Evolutionary conservation across 306 rosid species (phyloP).

Genomic region (Myrica gale): DNA sequence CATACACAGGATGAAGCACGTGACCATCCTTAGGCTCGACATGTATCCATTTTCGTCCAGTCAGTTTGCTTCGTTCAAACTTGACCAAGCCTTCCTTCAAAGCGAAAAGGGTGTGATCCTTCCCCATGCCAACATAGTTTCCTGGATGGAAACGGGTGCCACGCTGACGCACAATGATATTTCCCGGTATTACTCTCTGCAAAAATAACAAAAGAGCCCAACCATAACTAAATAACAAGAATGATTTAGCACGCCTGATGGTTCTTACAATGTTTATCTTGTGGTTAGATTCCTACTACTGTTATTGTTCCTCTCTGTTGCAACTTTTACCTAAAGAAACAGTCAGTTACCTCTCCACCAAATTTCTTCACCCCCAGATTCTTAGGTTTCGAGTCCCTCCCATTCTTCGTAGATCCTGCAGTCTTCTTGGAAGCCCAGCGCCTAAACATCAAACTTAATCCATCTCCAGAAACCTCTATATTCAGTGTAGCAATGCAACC

Average conservation of each 20-base stretch:
- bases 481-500: conserved; percentile 6
- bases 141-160: conserved; percentile 97
- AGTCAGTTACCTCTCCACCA: conserved; percentile 82
- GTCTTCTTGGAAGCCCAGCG: conserved; percentile 91
- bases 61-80: conserved; percentile 73
- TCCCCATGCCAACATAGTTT: conserved; percentile 82
- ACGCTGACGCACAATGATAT: conserved; percentile 80
- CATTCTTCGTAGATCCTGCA: conserved; percentile 90
- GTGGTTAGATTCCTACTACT: background rate
- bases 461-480: conserved; percentile 68
- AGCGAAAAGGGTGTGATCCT: conserved; percentile 81
- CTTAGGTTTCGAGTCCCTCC: conserved; percentile 88
- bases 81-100: conserved; percentile 79
- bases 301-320: background rate
- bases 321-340: conserved; percentile 1
- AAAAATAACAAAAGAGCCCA: conserved; percentile 22
- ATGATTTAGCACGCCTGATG: background rate
- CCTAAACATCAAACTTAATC: conserved; percentile 64
- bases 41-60: conserved; percentile 81
- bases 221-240: background rate
- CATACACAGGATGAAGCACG: conserved; percentile 72
- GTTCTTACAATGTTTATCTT: background rate
- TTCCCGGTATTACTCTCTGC: conserved; percentile 85
- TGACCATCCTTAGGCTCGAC: conserved; percentile 86
- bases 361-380: conserved; percentile 90